Conservation (phyloP, 495 filamentous ascomycete genomes). For the Aspergillus diversus region DNA sequence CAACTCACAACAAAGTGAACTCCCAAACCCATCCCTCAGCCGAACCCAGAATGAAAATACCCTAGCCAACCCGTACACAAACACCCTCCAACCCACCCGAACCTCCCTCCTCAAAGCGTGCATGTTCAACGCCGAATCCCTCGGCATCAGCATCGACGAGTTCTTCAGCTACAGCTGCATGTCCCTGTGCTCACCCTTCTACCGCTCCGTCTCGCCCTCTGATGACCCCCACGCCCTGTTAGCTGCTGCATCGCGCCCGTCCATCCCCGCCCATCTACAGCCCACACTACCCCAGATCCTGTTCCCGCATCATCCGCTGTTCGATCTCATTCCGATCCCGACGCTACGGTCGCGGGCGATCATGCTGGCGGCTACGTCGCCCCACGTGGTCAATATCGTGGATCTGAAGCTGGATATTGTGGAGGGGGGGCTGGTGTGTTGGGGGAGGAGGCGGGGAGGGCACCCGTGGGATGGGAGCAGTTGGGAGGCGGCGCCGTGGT, state of each 20-base stretch:
- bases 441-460: slow-evolving; percentile 5
- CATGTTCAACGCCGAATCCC: slow-evolving; percentile 39
- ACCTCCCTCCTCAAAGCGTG: slow-evolving; percentile 28
- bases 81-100: slow-evolving; percentile 11
- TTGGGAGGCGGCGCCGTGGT: slow-evolving; percentile 46
- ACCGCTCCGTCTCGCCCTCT: slow-evolving; percentile 25
- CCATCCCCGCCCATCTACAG: slow-evolving; percentile 40
- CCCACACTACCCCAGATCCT: slow-evolving; percentile 52
- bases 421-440: slow-evolving; percentile 31
- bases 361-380: slow-evolving; percentile 36
- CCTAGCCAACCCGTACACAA: not conserved
- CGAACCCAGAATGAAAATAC: not conserved
- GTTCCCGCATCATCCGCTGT: slow-evolving; percentile 44
- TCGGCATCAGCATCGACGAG: slow-evolving; percentile 35
- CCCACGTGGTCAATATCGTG: slow-evolving; percentile 35
- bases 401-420: slow-evolving; percentile 50
- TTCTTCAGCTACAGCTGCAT: slow-evolving; percentile 28
- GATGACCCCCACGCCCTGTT: slow-evolving; percentile 33
- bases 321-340: slow-evolving; percentile 51
- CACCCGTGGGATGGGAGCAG: slow-evolving; percentile 40
- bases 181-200: slow-evolving; percentile 41
- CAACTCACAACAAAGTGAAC: not conserved
- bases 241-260: slow-evolving; percentile 26
- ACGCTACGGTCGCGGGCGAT: slow-evolving; percentile 42
- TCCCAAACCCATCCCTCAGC: not conserved